Evolutionary conservation across 2,329 filamentous ascomycete species (phyloP), one percentile per base, ranked within the genome.

Genomic region (Exophiala sp.): DNA sequence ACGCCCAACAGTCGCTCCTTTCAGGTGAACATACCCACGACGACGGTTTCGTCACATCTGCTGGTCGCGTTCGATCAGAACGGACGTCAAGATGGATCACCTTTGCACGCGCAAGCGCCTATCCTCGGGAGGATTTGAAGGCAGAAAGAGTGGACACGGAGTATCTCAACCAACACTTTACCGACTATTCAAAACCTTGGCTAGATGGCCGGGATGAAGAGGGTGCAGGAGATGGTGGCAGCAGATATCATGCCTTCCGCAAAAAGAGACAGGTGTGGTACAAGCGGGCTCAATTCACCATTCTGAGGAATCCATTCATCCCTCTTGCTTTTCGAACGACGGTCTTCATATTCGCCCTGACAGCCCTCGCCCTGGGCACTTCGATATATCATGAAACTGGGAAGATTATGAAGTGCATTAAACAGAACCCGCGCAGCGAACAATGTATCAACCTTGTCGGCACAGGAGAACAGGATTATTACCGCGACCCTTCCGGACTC

Each of bases 251-350:
- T 55, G 71, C 72, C 37, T 74, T 75, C 58, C 77, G 73, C 64
- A 65, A 67, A 18, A 74, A 75, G 58, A 70, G 75, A 43, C 70
- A 76, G 58, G 70, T 71, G 50, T 77, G 74, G 68, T 67, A 76
- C 54, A 79, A 81, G 63, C 77, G 81, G 48, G 68, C 85, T 43
- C 85, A 85, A 74, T 76, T 78, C 46, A 78, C 80, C 30, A 73
- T 94, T 22, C 74, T 95, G 62, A 82, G 83, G 51, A 88, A 90
- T 63, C 85, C 89, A 10, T 83, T 96, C 57, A 85, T 95, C 1
- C 93, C 93, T 2, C 73, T 96, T 47, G 73, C 86, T 11, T 88
- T 95, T 65, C 86, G 93, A 45, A 71, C 95, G 16, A 83, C 80
- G 11, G 88, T 95, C 43, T 82, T 95, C 65, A 75, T 82, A 52